Conservation (phyloP, 2,329 filamentous ascomycete species). For the Tolypocladium sp. region DNA sequence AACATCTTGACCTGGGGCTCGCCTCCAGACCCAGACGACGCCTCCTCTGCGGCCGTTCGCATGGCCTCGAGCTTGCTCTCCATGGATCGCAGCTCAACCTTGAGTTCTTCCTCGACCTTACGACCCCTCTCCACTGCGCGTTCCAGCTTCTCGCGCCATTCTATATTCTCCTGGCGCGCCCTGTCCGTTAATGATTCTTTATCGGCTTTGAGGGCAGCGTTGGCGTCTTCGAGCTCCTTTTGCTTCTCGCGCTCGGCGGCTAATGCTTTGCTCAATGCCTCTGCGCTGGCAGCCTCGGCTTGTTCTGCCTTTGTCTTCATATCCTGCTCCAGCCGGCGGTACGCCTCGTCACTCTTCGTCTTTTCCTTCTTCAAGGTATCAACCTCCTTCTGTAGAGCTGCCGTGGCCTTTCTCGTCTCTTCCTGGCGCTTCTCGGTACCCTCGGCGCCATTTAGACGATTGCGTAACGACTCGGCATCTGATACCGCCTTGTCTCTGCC, state of each 20-base stretch:
- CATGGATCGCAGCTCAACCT: constrained; percentile 65
- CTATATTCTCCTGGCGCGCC: constrained; percentile 56
- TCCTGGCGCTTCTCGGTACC: constrained; percentile 45
- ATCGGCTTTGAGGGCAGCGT: constrained; percentile 64
- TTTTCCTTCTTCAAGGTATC: constrained; percentile 36
- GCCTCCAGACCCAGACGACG: constrained; percentile 69
- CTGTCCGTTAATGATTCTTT: constrained; percentile 67
- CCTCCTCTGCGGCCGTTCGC: constrained; percentile 79
- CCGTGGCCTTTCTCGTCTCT: constrained; percentile 43
- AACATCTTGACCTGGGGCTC: constrained; percentile 84
- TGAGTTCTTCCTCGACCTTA: constrained; percentile 65
- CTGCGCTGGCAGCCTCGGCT: constrained; percentile 54
- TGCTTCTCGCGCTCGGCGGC: constrained; percentile 53
- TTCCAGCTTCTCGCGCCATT: constrained; percentile 64
- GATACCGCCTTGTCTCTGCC: constrained; percentile 49
- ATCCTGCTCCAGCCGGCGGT: constrained; percentile 61
- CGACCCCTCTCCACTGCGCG: constrained; percentile 62
- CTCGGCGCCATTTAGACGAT: constrained; percentile 38
- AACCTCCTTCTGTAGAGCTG: constrained; percentile 32
- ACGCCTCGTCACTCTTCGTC: constrained; percentile 52
- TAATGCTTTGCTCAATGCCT: constrained; percentile 57
- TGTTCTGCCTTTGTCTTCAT: constrained; percentile 58
- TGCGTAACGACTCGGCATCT: constrained; percentile 38
- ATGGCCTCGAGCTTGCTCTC: constrained; percentile 88
- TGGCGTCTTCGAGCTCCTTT: constrained; percentile 46